Conservation (phyloP, 768 basidiomycete genomes). For the Cytidiella melzeri region DNA sequence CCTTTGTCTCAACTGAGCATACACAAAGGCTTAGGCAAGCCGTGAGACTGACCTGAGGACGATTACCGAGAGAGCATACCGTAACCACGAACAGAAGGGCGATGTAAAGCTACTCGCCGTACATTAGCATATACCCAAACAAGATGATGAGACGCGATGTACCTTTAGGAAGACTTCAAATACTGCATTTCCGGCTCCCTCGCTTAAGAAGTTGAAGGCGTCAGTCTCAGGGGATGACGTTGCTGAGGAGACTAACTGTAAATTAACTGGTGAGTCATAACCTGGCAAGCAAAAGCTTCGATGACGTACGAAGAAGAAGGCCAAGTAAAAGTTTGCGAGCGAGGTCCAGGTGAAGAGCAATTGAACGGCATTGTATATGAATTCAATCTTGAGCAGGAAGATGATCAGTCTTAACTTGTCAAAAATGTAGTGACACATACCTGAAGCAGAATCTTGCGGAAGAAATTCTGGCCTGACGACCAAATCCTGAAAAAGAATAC, state of each 20-base stretch:
- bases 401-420: background rate
- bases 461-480: conserved; percentile 85
- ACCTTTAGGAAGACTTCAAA: conserved; percentile 74
- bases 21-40: background rate
- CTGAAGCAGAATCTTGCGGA: conserved; percentile 74
- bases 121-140: conserved; percentile 9
- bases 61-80: conserved; percentile 88
- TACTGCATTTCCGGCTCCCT: conserved; percentile 62
- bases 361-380: conserved; percentile 86
- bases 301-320: conserved; percentile 82
- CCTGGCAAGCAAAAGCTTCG: background rate
- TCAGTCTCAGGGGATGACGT: conserved; percentile 46
- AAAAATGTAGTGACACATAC: conserved; percentile 14
- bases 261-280: conserved; percentile 1
- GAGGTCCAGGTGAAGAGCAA: conserved; percentile 93
- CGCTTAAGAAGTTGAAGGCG: conserved; percentile 79
- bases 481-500: conserved; percentile 86
- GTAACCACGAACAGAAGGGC: conserved; percentile 75
- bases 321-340: conserved; percentile 89
- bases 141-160: background rate
- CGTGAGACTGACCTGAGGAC: conserved; percentile 48
- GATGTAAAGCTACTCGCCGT: conserved; percentile 62
- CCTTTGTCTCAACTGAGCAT: conserved; percentile 32
- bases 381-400: conserved; percentile 53
- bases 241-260: conserved; percentile 75